Evolutionary conservation across 2,329 filamentous ascomycete species (phyloP), one percentile per base, ranked within the genome.

Genomic region (Thielaviopsis euricoi): DNA sequence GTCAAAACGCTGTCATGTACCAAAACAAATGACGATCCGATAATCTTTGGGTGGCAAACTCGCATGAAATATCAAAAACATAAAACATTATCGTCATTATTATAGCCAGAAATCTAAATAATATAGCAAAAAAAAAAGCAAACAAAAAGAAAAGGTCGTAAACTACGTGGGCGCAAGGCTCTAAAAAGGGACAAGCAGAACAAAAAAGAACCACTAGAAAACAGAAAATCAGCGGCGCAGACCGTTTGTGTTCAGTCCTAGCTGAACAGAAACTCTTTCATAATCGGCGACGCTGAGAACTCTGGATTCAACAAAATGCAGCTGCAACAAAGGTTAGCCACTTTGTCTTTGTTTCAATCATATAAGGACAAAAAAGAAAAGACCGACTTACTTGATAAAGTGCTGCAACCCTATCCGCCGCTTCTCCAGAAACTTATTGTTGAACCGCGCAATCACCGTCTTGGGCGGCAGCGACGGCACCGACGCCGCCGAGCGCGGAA

Each of bases 301-400:
- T 96, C 89, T 0, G 91, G 91, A 69, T 96, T 96, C 29, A 96
- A 73, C 63, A 97, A 72, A 61, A 96, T 84, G 71, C 90, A 96
- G 67, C 89, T 95, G 66, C 9, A 53, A 33, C 3, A 33, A 33
- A 10, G 29, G 29, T 33, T 33, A 33, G 29, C 29, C 29, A 33
- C 29, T 33, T 10, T 33, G 29, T 33, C 29, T 33, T 10, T 6
- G 29, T n/a, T 26, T 46, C 57, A 50, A 61, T 56, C 48, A 53
- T 22, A 17, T 53, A 19, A 19, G 6, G 19, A 25, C 26, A 54
- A 26, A 54, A 21, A 49, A 56, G 61, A 22, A 62, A 63, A 10
- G 62, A 40, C n/a, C n/a, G 15, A 65, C 86, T 61, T 73, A 95
- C 89, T 95, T 95, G 57, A 98, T 73, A 68, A 97, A 98, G 68